Percentiles rank a stretch among this genome's conserved stretches.
phyloP scores from a whole-genome alignment of 768 basidiomycete genomes.

The Trichaptum fuscoviolaceum region DNA sequence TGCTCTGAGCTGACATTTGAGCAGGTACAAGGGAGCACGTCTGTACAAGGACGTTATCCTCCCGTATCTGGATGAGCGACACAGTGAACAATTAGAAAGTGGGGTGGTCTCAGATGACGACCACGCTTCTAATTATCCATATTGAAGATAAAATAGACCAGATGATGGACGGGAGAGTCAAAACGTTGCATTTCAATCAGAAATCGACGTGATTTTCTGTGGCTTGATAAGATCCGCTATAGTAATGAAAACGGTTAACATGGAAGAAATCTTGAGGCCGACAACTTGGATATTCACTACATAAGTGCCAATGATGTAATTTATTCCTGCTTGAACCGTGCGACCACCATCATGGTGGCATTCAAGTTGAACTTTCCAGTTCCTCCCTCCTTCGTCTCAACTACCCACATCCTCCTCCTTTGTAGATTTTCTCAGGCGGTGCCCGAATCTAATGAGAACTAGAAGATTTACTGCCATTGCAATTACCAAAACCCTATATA shows the following conservation, averaged over 20 bases:
- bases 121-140: neutral
- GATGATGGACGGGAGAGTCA: neutral
- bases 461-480: neutral
- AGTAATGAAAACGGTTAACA: too few species aligned
- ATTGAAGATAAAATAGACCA: neutral
- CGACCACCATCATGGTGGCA: neutral
- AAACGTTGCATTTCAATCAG: neutral
- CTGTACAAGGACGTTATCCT: conserved; percentile 29
- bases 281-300: too few species aligned
- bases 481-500: too few species aligned
- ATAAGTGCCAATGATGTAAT: too few species aligned
- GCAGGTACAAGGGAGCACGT: conserved; percentile 30
- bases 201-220: neutral
- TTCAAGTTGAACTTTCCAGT: neutral
- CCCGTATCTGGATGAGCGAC: conserved; percentile 31
- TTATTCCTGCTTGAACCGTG: neutral
- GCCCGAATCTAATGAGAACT: neutral
- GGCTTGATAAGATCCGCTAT: too few species aligned
- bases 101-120: conserved; percentile 18
- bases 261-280: too few species aligned
- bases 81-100: conserved; percentile 26
- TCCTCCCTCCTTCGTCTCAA: neutral
- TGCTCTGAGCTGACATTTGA: conserved; percentile 7
- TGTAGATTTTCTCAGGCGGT: neutral
- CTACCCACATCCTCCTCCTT: neutral